A percentile compares a stretch with the other conserved stretches of the same genome.
phyloP scores from a whole-genome alignment of 2,329 filamentous ascomycete species.

The Aspergillus sp. region DNA sequence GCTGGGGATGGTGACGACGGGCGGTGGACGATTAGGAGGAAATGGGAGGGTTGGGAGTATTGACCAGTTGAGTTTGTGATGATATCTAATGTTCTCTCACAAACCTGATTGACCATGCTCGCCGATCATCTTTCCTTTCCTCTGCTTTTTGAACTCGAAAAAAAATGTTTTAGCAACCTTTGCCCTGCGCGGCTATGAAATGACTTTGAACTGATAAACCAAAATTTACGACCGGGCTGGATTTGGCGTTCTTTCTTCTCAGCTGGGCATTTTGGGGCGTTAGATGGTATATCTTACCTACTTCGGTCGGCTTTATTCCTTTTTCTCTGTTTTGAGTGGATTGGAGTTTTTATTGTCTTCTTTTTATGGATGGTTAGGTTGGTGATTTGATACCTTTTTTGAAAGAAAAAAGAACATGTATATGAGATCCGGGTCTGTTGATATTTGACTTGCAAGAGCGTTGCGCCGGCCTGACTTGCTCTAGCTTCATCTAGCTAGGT shows the following conservation, averaged over 20 bases:
- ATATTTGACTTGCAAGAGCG: background rate
- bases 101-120: background rate
- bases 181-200: background rate
- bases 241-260: background rate
- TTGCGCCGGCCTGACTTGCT: background rate
- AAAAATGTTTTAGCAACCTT: background rate
- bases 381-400: background rate
- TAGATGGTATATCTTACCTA: background rate
- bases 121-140: background rate
- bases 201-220: background rate
- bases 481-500: background rate
- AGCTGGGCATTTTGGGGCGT: background rate
- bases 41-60: slow-evolving; percentile 47
- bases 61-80: slow-evolving; percentile 51
- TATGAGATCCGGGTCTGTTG: background rate
- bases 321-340: background rate
- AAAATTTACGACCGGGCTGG: background rate
- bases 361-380: background rate
- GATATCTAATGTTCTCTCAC: background rate
- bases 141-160: background rate
- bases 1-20: slow-evolving; percentile 49
- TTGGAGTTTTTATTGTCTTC: background rate
- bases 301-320: background rate
- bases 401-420: background rate
- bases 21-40: slow-evolving; percentile 42